These are phyloP conservation scores for Cornus controversa DNA, from an alignment of 148 eudicot species.

Conservation along the genomic window DNA sequence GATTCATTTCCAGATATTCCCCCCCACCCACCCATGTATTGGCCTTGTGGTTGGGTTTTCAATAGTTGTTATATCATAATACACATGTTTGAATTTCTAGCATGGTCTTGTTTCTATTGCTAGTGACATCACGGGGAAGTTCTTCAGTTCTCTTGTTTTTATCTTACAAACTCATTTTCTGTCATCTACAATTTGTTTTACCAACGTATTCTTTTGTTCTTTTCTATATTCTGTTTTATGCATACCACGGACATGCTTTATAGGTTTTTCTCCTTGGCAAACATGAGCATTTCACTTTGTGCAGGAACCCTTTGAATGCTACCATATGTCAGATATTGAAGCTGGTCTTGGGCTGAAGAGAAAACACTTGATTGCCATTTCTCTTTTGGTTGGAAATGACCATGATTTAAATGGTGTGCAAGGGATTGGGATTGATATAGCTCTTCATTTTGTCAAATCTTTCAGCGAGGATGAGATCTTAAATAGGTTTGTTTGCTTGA, in stretches of 20 bases:
- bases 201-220: not conserved
- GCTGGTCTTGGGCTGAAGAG: conserved; percentile 79
- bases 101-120: not conserved
- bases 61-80: not conserved
- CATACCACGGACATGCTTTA: not conserved
- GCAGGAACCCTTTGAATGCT: conserved; percentile 95
- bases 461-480: conserved; percentile 76
- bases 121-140: not conserved
- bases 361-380: conserved; percentile 79
- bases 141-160: not conserved
- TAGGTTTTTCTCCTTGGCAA: conserved; percentile 8
- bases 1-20: too few relatives aligned
- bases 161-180: not conserved
- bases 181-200: not conserved
- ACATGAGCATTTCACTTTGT: conserved; percentile 19
- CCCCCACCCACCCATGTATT: too few relatives aligned
- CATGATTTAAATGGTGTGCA: conserved; percentile 77
- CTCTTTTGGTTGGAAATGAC: conserved; percentile 91
- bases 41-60: too few relatives aligned
- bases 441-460: conserved; percentile 77
- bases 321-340: conserved; percentile 67
- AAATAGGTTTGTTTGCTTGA: conserved; percentile 48
- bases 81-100: not conserved
- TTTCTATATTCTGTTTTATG: not conserved
- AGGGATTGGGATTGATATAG: conserved; percentile 85